Percentiles rank a stretch among this genome's conserved stretches.
These are phyloP conservation scores for Cyberlindnera xishuangbannaensis DNA, from an alignment of 805 yeast species.

Conservation along the genomic window DNA sequence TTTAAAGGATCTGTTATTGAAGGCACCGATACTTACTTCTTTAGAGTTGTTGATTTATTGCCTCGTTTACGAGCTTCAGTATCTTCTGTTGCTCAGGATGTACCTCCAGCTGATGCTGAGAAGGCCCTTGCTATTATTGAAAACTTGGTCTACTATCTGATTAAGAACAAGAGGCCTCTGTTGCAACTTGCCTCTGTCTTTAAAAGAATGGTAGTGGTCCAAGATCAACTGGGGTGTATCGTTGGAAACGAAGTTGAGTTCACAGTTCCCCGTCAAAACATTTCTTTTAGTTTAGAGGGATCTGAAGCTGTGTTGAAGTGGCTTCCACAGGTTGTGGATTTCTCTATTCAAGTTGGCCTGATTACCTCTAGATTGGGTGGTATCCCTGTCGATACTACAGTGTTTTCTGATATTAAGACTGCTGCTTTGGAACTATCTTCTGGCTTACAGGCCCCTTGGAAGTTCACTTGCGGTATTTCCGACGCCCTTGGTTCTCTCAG, in stretches of 20 bases:
- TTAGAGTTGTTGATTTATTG: constrained; percentile 66
- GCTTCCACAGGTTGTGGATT: constrained; percentile 31
- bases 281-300: constrained; percentile 9
- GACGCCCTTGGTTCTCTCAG: constrained; percentile 20
- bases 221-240: constrained; percentile 21
- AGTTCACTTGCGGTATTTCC: constrained; percentile 14
- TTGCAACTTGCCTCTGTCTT: constrained; percentile 22
- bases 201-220: constrained; percentile 16
- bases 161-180: constrained; percentile 48
- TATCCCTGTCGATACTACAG: constrained; percentile 12
- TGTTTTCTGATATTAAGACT: constrained; percentile 17
- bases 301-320: constrained; percentile 21
- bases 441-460: constrained; percentile 11
- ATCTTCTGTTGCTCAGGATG: constrained; percentile 58
- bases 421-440: constrained; percentile 8
- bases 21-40: constrained; percentile 51
- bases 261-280: constrained; percentile 12
- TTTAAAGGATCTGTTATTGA: constrained; percentile 35
- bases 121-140: constrained; percentile 76
- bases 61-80: constrained; percentile 73
- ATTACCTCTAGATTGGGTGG: constrained; percentile 15
- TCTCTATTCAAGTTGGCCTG: constrained; percentile 22
- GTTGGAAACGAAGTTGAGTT: constrained; percentile 14
- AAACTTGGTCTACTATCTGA: constrained; percentile 54
- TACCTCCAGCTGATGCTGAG: constrained; percentile 67